These are phyloP conservation scores for Quercus phellos DNA, from an alignment of 331 rosid genomes.

Conservation along the genomic window DNA sequence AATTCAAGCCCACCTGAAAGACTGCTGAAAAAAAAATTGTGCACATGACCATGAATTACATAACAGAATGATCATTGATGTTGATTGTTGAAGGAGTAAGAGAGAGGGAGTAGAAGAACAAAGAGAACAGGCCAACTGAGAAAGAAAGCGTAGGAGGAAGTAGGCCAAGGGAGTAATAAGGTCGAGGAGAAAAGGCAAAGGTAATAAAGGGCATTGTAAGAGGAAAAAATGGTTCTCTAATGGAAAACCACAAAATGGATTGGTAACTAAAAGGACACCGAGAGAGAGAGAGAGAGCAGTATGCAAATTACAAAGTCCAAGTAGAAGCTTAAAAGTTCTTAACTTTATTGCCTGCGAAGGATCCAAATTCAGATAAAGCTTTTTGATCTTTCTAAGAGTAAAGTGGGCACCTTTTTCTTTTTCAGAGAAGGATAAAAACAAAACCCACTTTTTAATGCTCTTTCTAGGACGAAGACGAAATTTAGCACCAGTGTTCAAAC, in stretches of 20 bases:
- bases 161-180: background rate
- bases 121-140: background rate
- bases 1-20: too few relatives aligned
- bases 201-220: slow-evolving; percentile 7
- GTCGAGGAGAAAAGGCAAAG: slow-evolving; percentile 27
- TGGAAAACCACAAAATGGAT: slow-evolving; percentile 7
- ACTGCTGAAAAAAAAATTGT: too few relatives aligned
- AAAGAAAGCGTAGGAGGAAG: background rate
- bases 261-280: background rate
- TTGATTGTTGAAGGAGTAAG: too few relatives aligned
- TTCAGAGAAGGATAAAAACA: slow-evolving; percentile 17
- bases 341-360: slow-evolving; percentile 15
- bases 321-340: slow-evolving; percentile 7
- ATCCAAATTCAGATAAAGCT: slow-evolving; percentile 14
- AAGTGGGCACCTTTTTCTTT: background rate
- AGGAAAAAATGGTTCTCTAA: background rate
- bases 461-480: background rate
- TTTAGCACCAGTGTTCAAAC: background rate
- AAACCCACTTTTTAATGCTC: slow-evolving; percentile 3
- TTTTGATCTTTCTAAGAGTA: background rate
- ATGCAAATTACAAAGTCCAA: slow-evolving; percentile 1
- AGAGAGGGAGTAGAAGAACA: background rate
- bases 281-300: background rate
- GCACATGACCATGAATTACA: too few relatives aligned
- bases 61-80: too few relatives aligned